phyloP scores from a whole-genome alignment of 2,329 filamentous ascomycete species.

The Spiromastix sp. region DNA sequence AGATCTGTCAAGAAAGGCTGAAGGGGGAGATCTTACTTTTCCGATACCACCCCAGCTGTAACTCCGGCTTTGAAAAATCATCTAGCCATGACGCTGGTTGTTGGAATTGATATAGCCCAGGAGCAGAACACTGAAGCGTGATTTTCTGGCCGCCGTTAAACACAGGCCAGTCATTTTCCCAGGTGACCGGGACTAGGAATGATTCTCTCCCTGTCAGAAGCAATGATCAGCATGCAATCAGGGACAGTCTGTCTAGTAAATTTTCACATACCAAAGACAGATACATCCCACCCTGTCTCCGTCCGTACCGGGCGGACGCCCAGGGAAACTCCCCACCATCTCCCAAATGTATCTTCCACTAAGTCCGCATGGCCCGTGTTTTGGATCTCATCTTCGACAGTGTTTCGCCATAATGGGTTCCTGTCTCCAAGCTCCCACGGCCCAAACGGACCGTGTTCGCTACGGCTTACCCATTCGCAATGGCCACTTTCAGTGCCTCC shows the following conservation, averaged over 20 bases:
- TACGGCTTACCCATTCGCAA: slow-evolving; percentile 49
- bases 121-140: slow-evolving; percentile 19
- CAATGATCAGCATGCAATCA: too few species aligned
- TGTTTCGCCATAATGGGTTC: slow-evolving; percentile 47
- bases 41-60: slow-evolving; percentile 27
- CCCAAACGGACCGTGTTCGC: slow-evolving; percentile 43
- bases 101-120: slow-evolving; percentile 16
- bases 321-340: slow-evolving; percentile 41
- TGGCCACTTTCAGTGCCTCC: slow-evolving; percentile 52
- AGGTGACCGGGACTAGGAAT: slow-evolving; percentile 40
- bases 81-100: slow-evolving; percentile 23
- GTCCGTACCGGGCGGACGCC: slow-evolving; percentile 32
- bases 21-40: slow-evolving; percentile 26
- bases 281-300: slow-evolving; percentile 24
- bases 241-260: background rate
- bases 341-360: slow-evolving; percentile 34
- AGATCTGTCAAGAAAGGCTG: background rate
- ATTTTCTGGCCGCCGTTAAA: slow-evolving; percentile 40
- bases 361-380: slow-evolving; percentile 42
- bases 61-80: slow-evolving; percentile 18
- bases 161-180: slow-evolving; percentile 43
- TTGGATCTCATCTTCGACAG: slow-evolving; percentile 38
- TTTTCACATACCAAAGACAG: slow-evolving; percentile 34
- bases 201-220: slow-evolving; percentile 37
- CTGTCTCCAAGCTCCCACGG: slow-evolving; percentile 52